Conservation (phyloP, 2,329 filamentous ascomycete species). For the Exophiala calicioides region DNA sequence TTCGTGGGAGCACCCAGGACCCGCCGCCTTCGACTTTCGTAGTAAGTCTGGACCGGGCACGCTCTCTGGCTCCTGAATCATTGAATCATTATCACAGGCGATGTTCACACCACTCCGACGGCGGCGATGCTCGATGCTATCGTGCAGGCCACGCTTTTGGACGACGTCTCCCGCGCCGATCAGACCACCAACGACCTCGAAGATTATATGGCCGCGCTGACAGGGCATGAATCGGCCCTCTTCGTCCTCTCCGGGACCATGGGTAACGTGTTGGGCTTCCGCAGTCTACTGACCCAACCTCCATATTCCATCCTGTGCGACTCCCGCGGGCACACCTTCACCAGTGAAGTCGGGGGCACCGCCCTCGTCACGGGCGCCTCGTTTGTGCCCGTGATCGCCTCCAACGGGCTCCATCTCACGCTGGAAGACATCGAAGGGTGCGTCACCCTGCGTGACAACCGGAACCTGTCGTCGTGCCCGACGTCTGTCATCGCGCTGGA, state of each 20-base stretch:
- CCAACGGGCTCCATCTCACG: constrained; percentile 72
- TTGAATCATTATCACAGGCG: no score
- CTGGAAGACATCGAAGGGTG: constrained; percentile 72
- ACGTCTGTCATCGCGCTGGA: constrained; percentile 81
- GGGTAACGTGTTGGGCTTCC: constrained; percentile 88
- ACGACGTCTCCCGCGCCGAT: constrained; percentile 84
- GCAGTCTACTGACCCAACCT: constrained; percentile 74
- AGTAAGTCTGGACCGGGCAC: no score
- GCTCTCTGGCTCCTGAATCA: no score
- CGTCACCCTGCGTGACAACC: constrained; percentile 62
- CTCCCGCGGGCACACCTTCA: constrained; percentile 72
- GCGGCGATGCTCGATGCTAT: constrained; percentile 80
- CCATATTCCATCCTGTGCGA: constrained; percentile 82
- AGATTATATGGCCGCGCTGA: constrained; percentile 68
- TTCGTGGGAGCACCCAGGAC: constrained; percentile 29
- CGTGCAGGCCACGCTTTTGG: constrained; percentile 69
- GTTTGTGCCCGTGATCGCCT: constrained; percentile 65
- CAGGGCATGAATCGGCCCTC: constrained; percentile 73
- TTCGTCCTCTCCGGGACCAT: constrained; percentile 89
- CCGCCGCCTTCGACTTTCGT: constrained; percentile 33
- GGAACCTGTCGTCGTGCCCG: constrained; percentile 76
- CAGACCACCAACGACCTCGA: constrained; percentile 76
- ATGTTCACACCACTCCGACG: constrained; percentile 75
- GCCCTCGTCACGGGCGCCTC: constrained; percentile 71
- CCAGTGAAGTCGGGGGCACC: constrained; percentile 66